phyloP scores from a whole-genome alignment of 345 rosid species.

The Clausena lansium region DNA sequence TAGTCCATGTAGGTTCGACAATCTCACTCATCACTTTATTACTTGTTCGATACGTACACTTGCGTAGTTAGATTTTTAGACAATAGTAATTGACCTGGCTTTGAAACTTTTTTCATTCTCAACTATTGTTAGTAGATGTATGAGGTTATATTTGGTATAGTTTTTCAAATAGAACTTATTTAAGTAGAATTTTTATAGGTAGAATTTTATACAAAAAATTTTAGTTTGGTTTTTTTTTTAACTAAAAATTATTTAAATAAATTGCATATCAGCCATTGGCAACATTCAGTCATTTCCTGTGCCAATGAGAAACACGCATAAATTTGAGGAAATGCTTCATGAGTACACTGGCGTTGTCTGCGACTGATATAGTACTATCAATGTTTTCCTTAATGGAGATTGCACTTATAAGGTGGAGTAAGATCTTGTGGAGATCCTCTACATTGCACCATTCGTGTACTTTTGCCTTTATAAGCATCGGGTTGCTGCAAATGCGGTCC shows the following conservation, averaged over 20 bases:
- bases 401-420: slow-evolving; percentile 40
- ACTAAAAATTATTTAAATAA: not conserved
- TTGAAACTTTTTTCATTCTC: too few species aligned
- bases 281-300: not conserved
- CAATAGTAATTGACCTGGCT: too few species aligned
- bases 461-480: slow-evolving; percentile 55
- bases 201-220: too few species aligned
- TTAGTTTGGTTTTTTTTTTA: too few species aligned
- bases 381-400: slow-evolving; percentile 26
- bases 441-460: slow-evolving; percentile 70
- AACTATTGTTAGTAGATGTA: too few species aligned
- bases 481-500: slow-evolving; percentile 37
- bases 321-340: slow-evolving; percentile 4
- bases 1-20: too few species aligned
- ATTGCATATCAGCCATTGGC: not conserved
- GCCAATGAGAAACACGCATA: not conserved
- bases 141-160: too few species aligned
- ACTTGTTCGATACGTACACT: too few species aligned
- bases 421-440: slow-evolving; percentile 50
- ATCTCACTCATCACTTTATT: too few species aligned
- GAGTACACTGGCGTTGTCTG: not conserved
- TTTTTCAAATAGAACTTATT: too few species aligned
- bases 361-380: slow-evolving; percentile 10
- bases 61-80: too few species aligned
- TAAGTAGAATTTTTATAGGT: too few species aligned